Base-by-base conservation (phyloP, 306 rosid species). In the Arachis stenosperma region DNA sequence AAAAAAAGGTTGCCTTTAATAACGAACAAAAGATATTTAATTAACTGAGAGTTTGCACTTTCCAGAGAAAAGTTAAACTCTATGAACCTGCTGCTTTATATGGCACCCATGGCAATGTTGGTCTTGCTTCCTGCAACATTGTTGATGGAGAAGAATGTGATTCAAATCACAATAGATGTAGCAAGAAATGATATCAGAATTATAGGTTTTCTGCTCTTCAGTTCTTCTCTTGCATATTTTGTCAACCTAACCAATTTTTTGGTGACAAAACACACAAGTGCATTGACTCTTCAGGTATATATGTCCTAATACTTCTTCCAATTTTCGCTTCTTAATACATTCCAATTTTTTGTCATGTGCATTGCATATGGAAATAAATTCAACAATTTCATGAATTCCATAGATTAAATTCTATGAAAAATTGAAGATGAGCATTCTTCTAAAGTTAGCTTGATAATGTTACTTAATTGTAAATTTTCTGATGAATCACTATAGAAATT, bases 191-290 rank as follows among this genome's bases (percentile, higher is more conserved):
- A 84, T 64, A 50, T 69, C 72, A 84, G 78, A 73, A 77, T 84
- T 8, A 7, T 84, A 9, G 80, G 87, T 84, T 74, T 55, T 77
- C 84, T 84, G 17, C 33, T 84, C 46, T 75, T 84, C 61, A 76
- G 82, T 80, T 84, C 87, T 4, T 84, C 84, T 17, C 78, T 84
- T 6, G 82, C 87, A 42, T 80, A 56, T 59, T 80, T 84, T 62
- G 84, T 83, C 51, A 83, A 79, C 69, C 69, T 83, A 51, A 79
- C 87, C 4, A 83, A 83, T 62, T 83, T 83, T 61, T 80, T 84
- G 82, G 87, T 84, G 55, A 84, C 87, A 2, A 84, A 84, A 69
- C 75, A 80, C 52, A 84, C 87, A n/a, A 77, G 87, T 77, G 82
- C 87, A 12, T 75, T 80, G 17, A 84, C 87, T 36, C 87, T 84